phyloP scores from a whole-genome alignment of 352 stramenopile genomes.

The Globisporangium parvum region DNA sequence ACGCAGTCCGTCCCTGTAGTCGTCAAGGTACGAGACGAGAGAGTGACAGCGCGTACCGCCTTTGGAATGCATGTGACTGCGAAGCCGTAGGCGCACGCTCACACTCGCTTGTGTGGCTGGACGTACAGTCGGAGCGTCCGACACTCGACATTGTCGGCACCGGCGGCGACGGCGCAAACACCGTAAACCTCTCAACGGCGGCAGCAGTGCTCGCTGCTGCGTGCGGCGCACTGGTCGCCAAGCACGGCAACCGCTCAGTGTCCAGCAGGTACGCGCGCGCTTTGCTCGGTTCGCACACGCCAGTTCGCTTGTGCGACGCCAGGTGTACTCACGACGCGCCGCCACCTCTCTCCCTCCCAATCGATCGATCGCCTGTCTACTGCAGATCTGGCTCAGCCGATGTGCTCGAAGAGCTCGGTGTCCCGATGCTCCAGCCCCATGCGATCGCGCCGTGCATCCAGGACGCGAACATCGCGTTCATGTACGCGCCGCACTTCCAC shows the following conservation, averaged over 20 bases:
- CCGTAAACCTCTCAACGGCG: conserved; percentile 97
- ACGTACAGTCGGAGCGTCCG: conserved; percentile 44
- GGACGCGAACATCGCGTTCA: conserved; percentile 93
- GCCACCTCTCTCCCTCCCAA: too few species aligned
- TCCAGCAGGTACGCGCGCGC: conserved; percentile 49
- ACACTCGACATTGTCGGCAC: conserved; percentile 99
- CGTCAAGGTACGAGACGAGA: conserved; percentile 23
- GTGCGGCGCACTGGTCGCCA: conserved; percentile 92
- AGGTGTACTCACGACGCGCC: too few species aligned
- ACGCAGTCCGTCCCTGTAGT: conserved; percentile 83
- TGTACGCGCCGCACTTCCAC: conserved; percentile 97
- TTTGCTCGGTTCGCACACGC: too few species aligned
- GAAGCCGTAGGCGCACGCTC: background rate
- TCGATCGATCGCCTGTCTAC: too few species aligned
- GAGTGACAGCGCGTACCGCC: too few species aligned
- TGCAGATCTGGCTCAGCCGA: conserved; percentile 90
- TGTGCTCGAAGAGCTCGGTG: conserved; percentile 95
- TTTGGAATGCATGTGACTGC: background rate
- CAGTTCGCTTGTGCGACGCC: too few species aligned
- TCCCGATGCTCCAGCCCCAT: conserved; percentile 91
- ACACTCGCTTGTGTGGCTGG: background rate
- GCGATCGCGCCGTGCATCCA: conserved; percentile 92
- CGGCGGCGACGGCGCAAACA: conserved; percentile 96
- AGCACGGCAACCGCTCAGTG: conserved; percentile 96
- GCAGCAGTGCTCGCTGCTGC: conserved; percentile 93